phyloP scores from a whole-genome alignment of 129 eudicot species.

The Silybum marianum region DNA sequence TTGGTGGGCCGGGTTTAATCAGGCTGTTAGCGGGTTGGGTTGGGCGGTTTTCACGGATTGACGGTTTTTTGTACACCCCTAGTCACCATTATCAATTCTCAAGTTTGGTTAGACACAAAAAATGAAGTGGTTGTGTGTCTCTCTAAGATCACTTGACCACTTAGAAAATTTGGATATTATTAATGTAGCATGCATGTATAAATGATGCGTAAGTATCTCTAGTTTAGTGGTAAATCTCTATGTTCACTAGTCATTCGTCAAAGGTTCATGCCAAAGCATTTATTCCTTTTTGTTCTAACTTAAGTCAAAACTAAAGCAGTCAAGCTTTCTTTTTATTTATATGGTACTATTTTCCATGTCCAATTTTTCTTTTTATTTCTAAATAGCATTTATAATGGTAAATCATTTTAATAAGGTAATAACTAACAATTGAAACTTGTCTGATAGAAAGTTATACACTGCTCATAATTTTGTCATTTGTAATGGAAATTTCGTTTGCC shows the following conservation, averaged over 20 bases:
- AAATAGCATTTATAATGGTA: neutral
- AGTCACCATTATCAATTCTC: too few species aligned
- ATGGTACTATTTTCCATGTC: neutral
- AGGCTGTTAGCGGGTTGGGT: too few species aligned
- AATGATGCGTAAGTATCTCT: neutral
- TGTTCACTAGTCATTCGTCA: neutral
- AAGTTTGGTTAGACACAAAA: too few species aligned
- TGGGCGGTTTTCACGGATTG: too few species aligned
- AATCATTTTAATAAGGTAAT: neutral
- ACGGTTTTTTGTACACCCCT: too few species aligned
- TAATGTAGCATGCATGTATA: neutral
- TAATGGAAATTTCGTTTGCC: neutral
- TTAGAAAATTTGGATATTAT: neutral
- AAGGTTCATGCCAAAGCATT: too few species aligned
- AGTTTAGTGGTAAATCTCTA: neutral
- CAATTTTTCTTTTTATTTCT: neutral
- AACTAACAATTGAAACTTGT: neutral
- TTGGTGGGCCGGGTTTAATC: too few species aligned
- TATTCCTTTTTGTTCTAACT: neutral
- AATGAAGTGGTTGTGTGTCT: too few species aligned
- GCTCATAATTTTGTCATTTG: neutral
- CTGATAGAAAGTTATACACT: neutral
- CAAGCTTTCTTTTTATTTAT: neutral
- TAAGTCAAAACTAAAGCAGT: neutral
- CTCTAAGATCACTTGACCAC: too few species aligned